Conservation (phyloP, 2,329 filamentous ascomycete species). For the Aspergillus cejpii region DNA sequence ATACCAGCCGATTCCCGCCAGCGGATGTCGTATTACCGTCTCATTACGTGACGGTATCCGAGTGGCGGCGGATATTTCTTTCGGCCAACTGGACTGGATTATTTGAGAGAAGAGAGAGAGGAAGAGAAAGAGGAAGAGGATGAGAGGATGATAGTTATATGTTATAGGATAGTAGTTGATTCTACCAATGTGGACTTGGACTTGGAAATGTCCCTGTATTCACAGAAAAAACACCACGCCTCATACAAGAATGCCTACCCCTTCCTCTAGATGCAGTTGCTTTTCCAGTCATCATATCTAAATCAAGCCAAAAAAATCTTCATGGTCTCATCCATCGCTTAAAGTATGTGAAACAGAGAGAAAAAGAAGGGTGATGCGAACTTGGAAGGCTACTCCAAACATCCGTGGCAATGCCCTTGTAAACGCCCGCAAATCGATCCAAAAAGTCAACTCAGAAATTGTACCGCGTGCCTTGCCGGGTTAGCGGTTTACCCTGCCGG, state of each 20-base stretch:
- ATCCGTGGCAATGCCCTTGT: no score
- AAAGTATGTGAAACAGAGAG: constrained; percentile 4
- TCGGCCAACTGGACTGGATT: constrained; percentile 1
- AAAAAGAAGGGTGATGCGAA: constrained; percentile 8
- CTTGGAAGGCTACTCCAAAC: constrained; percentile 3
- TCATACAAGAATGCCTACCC: background rate
- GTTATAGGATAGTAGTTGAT: no score
- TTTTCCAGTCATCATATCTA: background rate
- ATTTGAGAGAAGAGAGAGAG: constrained; percentile 4
- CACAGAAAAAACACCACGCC: background rate
- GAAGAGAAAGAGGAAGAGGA: no score
- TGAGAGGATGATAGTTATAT: no score
- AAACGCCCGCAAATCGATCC: constrained; percentile 1
- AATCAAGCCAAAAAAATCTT: constrained; percentile 5
- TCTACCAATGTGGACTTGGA: no score
- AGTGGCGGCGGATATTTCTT: constrained; percentile 13
- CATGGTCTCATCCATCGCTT: constrained; percentile 22
- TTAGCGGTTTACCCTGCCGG: constrained; percentile 46
- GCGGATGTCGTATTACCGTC: constrained; percentile 12
- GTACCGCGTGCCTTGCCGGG: constrained; percentile 47
- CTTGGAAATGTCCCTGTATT: background rate
- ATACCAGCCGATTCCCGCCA: constrained; percentile 23
- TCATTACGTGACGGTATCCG: constrained; percentile 17
- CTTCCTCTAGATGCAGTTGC: background rate
- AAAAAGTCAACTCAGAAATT: constrained; percentile 30